phyloP scores from a whole-genome alignment of 1,284 basidiomycete species.

The Termitomyces sp. region DNA sequence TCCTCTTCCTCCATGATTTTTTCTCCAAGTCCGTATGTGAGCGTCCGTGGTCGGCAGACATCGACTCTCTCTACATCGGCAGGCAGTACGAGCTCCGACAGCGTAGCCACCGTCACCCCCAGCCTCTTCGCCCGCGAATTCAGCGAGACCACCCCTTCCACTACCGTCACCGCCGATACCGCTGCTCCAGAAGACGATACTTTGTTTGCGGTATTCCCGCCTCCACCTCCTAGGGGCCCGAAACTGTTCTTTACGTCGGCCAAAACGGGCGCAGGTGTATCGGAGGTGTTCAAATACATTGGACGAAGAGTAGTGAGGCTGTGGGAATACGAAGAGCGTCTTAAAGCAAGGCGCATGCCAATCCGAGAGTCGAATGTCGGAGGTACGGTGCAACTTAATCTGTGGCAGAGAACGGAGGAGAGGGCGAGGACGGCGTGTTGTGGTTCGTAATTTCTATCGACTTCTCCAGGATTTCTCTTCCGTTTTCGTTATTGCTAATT shows the following conservation, averaged over 20 bases:
- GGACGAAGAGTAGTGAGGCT: slow-evolving; percentile 50
- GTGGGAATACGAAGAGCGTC: slow-evolving; percentile 59
- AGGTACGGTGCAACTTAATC: slow-evolving; percentile 18
- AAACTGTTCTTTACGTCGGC: slow-evolving; percentile 69
- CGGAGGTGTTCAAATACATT: slow-evolving; percentile 66
- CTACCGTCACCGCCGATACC: background rate
- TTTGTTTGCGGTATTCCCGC: slow-evolving; percentile 21
- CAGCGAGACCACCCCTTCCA: background rate
- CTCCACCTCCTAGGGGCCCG: slow-evolving; percentile 45
- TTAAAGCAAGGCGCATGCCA: slow-evolving; percentile 22
- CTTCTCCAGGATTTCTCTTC: background rate
- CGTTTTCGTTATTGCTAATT: background rate
- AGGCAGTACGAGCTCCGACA: slow-evolving; percentile 41
- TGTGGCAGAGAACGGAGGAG: slow-evolving; percentile 2
- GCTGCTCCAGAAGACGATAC: slow-evolving; percentile 3
- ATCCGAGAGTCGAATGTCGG: slow-evolving; percentile 17
- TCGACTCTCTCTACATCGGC: slow-evolving; percentile 42
- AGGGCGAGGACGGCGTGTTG: slow-evolving; percentile 1
- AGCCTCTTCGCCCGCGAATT: slow-evolving; percentile 45
- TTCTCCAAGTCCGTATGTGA: background rate
- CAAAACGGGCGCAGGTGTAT: slow-evolving; percentile 67
- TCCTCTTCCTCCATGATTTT: slow-evolving; percentile 9
- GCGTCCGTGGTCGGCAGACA: slow-evolving; percentile 30
- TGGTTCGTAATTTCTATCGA: background rate
- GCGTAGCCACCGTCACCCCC: slow-evolving; percentile 57